phyloP scores from a whole-genome alignment of 164 flowering plant species.

The Berberis vulgaris region DNA sequence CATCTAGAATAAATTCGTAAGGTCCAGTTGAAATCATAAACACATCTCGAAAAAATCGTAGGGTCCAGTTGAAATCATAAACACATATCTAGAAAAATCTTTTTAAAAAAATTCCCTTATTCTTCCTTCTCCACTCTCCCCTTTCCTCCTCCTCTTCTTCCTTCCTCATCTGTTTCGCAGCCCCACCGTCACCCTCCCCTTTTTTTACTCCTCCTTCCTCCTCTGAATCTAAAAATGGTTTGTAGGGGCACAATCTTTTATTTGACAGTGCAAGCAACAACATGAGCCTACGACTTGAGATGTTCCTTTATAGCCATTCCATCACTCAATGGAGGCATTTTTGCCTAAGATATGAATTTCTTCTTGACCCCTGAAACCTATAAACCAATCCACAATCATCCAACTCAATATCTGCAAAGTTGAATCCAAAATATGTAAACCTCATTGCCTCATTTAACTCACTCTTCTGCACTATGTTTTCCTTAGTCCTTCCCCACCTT shows the following conservation, averaged over 20 bases:
- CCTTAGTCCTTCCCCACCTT: not conserved
- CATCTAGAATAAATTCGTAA: too few species aligned
- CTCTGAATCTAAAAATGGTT: too few species aligned
- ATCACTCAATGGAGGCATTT: conserved; percentile 31
- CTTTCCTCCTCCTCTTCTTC: too few species aligned
- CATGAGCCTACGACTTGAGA: conserved; percentile 41
- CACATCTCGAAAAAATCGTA: too few species aligned
- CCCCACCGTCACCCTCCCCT: too few species aligned
- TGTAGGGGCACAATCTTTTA: conserved; percentile 1
- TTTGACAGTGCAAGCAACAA: conserved; percentile 43
- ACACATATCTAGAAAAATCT: too few species aligned
- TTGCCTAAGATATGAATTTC: conserved; percentile 5
- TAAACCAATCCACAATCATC: not conserved
- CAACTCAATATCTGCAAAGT: conserved; percentile 7
- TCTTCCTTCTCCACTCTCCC: too few species aligned
- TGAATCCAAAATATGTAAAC: conserved; percentile 11
- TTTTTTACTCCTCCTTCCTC: too few species aligned
- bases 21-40: too few species aligned
- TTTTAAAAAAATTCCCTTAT: too few species aligned
- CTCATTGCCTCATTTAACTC: not conserved
- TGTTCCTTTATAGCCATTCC: conserved; percentile 39
- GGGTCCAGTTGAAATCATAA: too few species aligned
- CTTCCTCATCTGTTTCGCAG: too few species aligned
- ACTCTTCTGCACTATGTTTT: conserved; percentile 12
- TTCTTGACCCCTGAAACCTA: conserved; percentile 8